Conservation (phyloP, 495 filamentous ascomycete genomes). For the Pyronema omphalodes region DNA sequence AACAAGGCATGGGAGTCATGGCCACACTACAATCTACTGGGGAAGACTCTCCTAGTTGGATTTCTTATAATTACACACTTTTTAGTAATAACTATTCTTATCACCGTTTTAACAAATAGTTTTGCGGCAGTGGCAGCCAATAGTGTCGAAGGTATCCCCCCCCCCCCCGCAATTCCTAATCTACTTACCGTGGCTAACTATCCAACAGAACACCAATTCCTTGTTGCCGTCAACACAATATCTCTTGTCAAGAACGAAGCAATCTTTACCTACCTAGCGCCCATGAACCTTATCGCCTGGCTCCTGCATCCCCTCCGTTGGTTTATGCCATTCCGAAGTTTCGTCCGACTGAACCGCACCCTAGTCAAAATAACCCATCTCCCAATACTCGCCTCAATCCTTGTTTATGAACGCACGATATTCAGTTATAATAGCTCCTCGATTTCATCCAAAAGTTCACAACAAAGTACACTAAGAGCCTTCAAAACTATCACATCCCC, state of each 20-base stretch:
- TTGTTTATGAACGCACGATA: constrained; percentile 62
- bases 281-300: constrained; percentile 79
- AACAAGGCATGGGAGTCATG: constrained; percentile 34
- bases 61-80: constrained; percentile 93
- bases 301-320: constrained; percentile 61
- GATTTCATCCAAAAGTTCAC: constrained; percentile 38
- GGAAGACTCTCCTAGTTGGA: constrained; percentile 50
- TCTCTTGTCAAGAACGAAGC: constrained; percentile 94
- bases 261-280: constrained; percentile 78
- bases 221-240: constrained; percentile 85
- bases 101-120: constrained; percentile 81
- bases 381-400: constrained; percentile 69
- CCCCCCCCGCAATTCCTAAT: neutral
- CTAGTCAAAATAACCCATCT: constrained; percentile 83
- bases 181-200: neutral
- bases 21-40: constrained; percentile 60
- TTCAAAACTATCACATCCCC: neutral
- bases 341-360: constrained; percentile 61
- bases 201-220: constrained; percentile 31
- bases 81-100: constrained; percentile 77
- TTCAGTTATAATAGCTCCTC: constrained; percentile 44
- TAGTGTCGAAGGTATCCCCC: constrained; percentile 45
- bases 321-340: constrained; percentile 56
- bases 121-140: constrained; percentile 90
- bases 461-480: neutral